A percentile compares a stretch with the other conserved stretches of the same genome.
Evolutionary conservation across 495 filamentous ascomycete species (phyloP).

Genomic region (Talaromyces stipitatus): DNA sequence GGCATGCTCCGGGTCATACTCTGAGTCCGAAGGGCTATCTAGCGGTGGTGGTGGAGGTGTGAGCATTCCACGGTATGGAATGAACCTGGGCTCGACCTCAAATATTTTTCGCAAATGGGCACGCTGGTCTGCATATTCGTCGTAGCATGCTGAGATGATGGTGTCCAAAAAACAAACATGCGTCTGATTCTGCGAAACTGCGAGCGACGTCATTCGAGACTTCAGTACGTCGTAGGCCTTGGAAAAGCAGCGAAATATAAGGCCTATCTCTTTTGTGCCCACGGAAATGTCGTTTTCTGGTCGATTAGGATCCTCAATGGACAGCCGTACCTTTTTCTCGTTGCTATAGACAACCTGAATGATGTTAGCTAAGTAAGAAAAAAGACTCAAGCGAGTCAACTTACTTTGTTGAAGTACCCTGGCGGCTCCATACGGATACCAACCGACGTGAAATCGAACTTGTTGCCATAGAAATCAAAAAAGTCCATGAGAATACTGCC

Average conservation of each 20-base stretch:
- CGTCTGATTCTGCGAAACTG: conserved; percentile 12
- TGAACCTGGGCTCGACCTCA: conserved; percentile 31
- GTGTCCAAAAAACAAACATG: conserved; percentile 52
- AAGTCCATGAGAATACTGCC: conserved; percentile 79
- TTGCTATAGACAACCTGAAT: conserved; percentile 9
- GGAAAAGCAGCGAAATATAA: conserved; percentile 57
- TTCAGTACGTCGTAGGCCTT: conserved; percentile 51
- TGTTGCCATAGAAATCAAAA: conserved; percentile 77
- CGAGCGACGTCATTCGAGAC: conserved; percentile 44
- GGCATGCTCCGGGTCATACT: conserved; percentile 14
- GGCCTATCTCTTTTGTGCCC: conserved; percentile 56
- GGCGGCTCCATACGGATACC: conserved; percentile 73
- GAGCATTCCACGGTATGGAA: conserved; percentile 19
- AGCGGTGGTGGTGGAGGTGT: conserved; percentile 24
- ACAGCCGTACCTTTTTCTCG: conserved; percentile 48
- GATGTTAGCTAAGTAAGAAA: neutral
- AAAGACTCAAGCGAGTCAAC: conserved; percentile 14
- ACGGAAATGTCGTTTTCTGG: conserved; percentile 74
- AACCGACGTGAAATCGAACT: conserved; percentile 55
- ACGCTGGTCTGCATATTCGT: conserved; percentile 57
- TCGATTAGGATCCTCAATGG: conserved; percentile 86
- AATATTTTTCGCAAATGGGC: conserved; percentile 40
- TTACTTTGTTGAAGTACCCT: conserved; percentile 64
- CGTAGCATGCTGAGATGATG: conserved; percentile 66
- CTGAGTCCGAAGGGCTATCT: conserved; percentile 5